Conservation (phyloP, 768 basidiomycete genomes). For the Auricularia heimuer region DNA sequence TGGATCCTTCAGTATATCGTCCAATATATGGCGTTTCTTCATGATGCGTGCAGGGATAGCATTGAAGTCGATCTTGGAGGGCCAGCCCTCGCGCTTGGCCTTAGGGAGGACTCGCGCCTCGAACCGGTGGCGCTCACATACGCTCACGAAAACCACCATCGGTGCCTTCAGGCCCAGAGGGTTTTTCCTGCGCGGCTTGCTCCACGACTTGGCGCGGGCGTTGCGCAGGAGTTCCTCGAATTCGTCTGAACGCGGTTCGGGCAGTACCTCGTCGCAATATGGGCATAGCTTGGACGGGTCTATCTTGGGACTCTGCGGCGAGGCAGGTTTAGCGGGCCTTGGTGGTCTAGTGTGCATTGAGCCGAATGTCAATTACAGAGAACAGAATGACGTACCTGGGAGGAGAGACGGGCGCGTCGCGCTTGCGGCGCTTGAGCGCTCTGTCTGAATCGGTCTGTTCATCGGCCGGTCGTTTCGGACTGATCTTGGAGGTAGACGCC, state of each 20-base stretch:
- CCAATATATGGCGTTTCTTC: slow-evolving; percentile 13
- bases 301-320: slow-evolving; percentile 5
- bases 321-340: too few relatives aligned
- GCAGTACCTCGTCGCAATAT: slow-evolving; percentile 68
- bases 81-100: slow-evolving; percentile 67
- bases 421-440: not conserved
- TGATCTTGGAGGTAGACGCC: not conserved
- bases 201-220: slow-evolving; percentile 33
- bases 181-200: slow-evolving; percentile 60
- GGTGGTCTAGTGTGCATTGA: too few relatives aligned
- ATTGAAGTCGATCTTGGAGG: slow-evolving; percentile 58
- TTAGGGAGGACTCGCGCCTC: slow-evolving; percentile 65
- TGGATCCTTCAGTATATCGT: slow-evolving; percentile 12
- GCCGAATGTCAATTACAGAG: too few relatives aligned
- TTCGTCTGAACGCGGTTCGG: slow-evolving; percentile 47
- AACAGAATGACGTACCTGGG: too few relatives aligned
- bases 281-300: slow-evolving; percentile 70
- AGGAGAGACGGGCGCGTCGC: not conserved
- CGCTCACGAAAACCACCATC: slow-evolving; percentile 44
- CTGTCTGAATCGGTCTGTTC: not conserved
- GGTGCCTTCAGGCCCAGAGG: slow-evolving; percentile 49
- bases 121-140: slow-evolving; percentile 73
- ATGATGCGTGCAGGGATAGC: slow-evolving; percentile 43
- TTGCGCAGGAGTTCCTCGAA: slow-evolving; percentile 34
- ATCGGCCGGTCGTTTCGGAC: not conserved